Base-by-base conservation (phyloP, 1,284 basidiomycete genomes). In the Cutaneotrichosporon sp. region DNA sequence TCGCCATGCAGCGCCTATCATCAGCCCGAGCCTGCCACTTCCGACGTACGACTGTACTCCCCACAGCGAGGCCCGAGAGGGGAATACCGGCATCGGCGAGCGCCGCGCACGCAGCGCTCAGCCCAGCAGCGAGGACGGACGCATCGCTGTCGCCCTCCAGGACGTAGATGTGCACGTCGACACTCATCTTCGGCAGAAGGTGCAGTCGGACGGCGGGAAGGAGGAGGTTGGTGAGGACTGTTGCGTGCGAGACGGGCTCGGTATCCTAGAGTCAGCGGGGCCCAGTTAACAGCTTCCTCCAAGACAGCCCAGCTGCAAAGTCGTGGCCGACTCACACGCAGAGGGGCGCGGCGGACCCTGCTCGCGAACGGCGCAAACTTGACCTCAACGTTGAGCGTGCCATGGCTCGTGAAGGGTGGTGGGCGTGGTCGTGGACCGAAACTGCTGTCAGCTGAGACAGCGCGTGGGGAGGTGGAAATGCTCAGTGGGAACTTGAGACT, bases 341-440 rank as follows among this genome's bases (percentile, higher is more conserved):
- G 82, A 0, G 94, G 93, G 16, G 86, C 84, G 65, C 86, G 80
- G 57, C 94, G 79, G 25, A 79, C 79, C 25, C 78, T 75, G 61
- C 84, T 88, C 5, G 93, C 88, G 72, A 96, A 98, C 0, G 96
- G 94, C 1, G 94, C 83, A 68, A 94, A 97, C 74, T 97, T 97
- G 56, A 97, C 88, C 73, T 97, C 92, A 3, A 98, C 88, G 58
- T 92, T 97, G 52, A 98, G 76, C 54, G 83, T 83, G 0, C 93
- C 94, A 58, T 84, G 85, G 60, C 94, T 88, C 57, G 81, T 88
- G 71, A 91, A 97, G 6, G 77, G 76, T 3, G 77, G 75, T 20
- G 72, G 68, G 25, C 72, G 72, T 1, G 77, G 93, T 51, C 92
- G 83, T 9, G 94, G 96, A 0, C 94, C 94, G 72, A 97, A 97